Conservation (phyloP, 495 filamentous ascomycete genomes). For the Hypoxylon perforatum region DNA sequence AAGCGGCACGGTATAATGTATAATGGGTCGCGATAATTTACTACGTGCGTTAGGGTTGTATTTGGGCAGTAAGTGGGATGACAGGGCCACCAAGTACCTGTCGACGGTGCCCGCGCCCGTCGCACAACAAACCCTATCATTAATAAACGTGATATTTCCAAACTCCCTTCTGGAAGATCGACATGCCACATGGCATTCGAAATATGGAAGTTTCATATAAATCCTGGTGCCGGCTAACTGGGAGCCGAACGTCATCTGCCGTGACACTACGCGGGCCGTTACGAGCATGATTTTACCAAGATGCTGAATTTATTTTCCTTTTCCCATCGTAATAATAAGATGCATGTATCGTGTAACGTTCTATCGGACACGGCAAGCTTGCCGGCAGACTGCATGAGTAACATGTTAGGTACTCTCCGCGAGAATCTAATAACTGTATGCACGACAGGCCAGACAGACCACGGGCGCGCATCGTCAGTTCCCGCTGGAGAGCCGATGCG, state of each 20-base stretch:
- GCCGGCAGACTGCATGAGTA: slow-evolving; percentile 5
- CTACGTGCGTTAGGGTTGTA: not conserved
- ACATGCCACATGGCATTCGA: slow-evolving; percentile 13
- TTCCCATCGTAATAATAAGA: not conserved
- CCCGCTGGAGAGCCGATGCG: slow-evolving; percentile 19
- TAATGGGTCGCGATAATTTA: not conserved
- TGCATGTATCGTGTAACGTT: slow-evolving; percentile 11
- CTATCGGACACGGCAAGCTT: slow-evolving; percentile 16
- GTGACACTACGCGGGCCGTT: slow-evolving; percentile 5
- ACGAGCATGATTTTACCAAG: not conserved
- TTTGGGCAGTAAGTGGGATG: not conserved
- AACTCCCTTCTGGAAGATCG: slow-evolving; percentile 3
- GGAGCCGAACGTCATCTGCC: not conserved
- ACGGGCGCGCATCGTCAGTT: slow-evolving; percentile 2
- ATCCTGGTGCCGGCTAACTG: slow-evolving; percentile 5
- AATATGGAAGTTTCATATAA: slow-evolving; percentile 12
- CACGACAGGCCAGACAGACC: slow-evolving; percentile 22
- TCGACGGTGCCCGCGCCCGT: too few relatives aligned
- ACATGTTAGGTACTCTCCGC: not conserved
- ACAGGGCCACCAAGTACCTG: slow-evolving; percentile 1
- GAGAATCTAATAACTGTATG: slow-evolving; percentile 11
- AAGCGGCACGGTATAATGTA: too few relatives aligned
- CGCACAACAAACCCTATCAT: slow-evolving; percentile 6
- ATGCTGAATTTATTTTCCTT: not conserved
- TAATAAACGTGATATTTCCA: not conserved